Evolutionary conservation across 2,329 filamentous ascomycete genomes (phyloP), one percentile per base, ranked within the genome.

Genomic region (Dothistroma septosporum): DNA sequence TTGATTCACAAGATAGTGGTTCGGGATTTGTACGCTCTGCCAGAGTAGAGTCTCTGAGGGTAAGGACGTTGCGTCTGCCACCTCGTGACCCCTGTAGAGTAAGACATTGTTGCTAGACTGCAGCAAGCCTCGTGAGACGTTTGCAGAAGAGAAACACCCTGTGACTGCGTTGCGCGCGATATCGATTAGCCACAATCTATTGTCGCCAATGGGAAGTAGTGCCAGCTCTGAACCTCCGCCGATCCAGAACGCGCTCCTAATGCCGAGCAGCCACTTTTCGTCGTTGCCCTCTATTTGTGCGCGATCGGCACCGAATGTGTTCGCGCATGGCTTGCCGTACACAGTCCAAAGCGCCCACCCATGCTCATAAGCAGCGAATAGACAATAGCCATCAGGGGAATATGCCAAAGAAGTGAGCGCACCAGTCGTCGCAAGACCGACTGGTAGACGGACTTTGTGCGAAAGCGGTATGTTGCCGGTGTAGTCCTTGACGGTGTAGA

Each of bases 261-360:
- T 82, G 3, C 92, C 91, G 6, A 83, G 82, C n/a, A 97, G 80
- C 91, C 93, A 97, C 49, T 85, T 83, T 72, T 99, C 93, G 31
- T 83, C 83, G 69, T 94, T 93, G 7, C 78, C 77, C 53, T 82
- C 77, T 2, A 87, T 85, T 41, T 91, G 79, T 1, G 78, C 76
- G 28, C 80, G 79, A 68, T 96, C 90, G 12, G 85, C 82, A 7
- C 83, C 82, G 73, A 97, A 97, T 72, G 91, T 96, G 68, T 86
- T 91, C 58, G 89, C 92, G 14, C 92, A 88, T 2, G 88, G 83
- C 75, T 96, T 97, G 35, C 94, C 94, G 75, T 96, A 99, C 41
- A 97, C 94, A 73, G 93, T 97, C 93, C 93, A 99, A 52, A 87
- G 93, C 4, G 90, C 89, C 94, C 94, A 99, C 0, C 94, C 95